Base-by-base conservation (phyloP, 176 grass and related monocot genomes). In the Thalia dealbata region DNA sequence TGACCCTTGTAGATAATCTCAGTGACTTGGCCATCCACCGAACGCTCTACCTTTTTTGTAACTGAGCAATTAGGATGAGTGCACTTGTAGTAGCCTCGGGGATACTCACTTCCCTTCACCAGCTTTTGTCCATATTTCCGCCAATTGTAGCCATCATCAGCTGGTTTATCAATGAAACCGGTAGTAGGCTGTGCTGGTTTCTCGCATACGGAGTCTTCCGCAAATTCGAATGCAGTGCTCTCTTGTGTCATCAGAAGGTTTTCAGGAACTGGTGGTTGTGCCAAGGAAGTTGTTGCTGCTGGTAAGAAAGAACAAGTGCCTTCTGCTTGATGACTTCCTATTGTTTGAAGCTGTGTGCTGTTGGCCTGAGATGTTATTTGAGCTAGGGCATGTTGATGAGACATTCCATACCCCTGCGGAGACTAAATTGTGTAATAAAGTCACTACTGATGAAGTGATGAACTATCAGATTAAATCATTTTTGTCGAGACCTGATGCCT, bases 71-170 rank as follows among this genome's bases (percentile, higher is more conserved):
- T 88, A 51, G 78, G 74, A 81, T 91, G 85, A 43, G 91, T 91
- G 73, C 91, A 96, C 61, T 90, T 86, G 64, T 96, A 96, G 66
- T 96, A 96, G 70, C 91, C 91, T 56, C 88, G 80, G 1, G 91
- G 91, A 62, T 80, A 88, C 52, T 96, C 88, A 82, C 88, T 96
- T 54, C 91, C 91, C 77, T 91, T 96, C 56, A 96, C 91, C 76
- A 96, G 86, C 75, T 96, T 96, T 81, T 96, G 91, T 61, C 91
- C 91, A 73, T 96, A 96, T 64, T 96, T 96, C n/a, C n/a, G n/a
- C n/a, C n/a, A n/a, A n/a, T n/a, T n/a, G n/a, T n/a, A n/a, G n/a
- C n/a, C n/a, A n/a, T 96, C 91, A 78, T 86, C 86, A 12, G 88
- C 88, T 46, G 92, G 92, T 69, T 96, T 96, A 76, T 96, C 92